These are phyloP conservation scores for Coemansia sp. DNA, from an alignment of 192 early-diverging fungal genomes.

Conservation along the genomic window DNA sequence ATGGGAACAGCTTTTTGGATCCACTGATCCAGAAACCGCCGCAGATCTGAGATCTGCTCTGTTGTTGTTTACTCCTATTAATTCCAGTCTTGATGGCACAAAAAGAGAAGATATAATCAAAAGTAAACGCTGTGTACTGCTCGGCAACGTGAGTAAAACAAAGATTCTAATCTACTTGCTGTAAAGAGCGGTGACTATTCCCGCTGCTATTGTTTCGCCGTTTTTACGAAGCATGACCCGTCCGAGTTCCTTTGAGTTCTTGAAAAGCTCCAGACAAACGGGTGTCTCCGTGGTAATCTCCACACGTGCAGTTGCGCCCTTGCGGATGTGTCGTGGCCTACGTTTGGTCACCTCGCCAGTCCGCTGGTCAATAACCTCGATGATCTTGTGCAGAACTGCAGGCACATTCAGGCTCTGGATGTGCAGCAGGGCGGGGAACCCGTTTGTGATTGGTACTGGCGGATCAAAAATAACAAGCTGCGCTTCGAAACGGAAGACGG, in stretches of 20 bases:
- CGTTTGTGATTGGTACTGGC: slow-evolving; percentile 87
- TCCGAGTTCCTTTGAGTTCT: slow-evolving; percentile 86
- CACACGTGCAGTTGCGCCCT: slow-evolving; percentile 76
- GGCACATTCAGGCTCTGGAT: slow-evolving; percentile 82
- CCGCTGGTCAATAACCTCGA: slow-evolving; percentile 74
- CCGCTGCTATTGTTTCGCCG: slow-evolving; percentile 87
- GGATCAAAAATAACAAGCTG: slow-evolving; percentile 96
- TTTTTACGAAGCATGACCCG: slow-evolving; percentile 84
- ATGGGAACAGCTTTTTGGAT: slow-evolving; percentile 79
- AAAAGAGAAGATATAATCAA: no score
- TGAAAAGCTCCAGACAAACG: slow-evolving; percentile 84
- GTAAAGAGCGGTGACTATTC: slow-evolving; percentile 63
- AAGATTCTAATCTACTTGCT: slow-evolving; percentile 20
- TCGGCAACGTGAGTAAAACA: neutral
- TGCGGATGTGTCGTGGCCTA: slow-evolving; percentile 67
- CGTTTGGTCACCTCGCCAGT: slow-evolving; percentile 85
- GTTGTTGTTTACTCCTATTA: neutral
- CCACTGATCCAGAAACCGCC: slow-evolving; percentile 31
- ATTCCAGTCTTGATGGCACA: neutral
- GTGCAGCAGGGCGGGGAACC: slow-evolving; percentile 86
- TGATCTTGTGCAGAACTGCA: slow-evolving; percentile 72
- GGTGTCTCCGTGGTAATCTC: slow-evolving; percentile 72
- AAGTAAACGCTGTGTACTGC: no score
- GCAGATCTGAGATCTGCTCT: neutral
- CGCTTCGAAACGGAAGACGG: slow-evolving; percentile 75